Conservation (phyloP, 768 basidiomycete genomes). For the Hygrocybe punicea region DNA sequence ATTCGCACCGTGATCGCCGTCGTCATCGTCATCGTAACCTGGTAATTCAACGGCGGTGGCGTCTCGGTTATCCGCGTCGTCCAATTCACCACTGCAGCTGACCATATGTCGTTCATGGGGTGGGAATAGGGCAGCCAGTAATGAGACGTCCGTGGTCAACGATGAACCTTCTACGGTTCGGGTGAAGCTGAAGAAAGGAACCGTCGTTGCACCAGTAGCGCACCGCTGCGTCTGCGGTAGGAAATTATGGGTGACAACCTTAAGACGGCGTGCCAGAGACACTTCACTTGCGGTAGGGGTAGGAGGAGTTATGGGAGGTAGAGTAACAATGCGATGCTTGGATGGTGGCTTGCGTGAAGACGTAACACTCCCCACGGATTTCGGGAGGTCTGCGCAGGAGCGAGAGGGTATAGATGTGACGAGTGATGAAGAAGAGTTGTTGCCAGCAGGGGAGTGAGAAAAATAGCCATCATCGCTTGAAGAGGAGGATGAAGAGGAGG, state of each 20-base stretch:
- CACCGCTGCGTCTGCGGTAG: conserved; percentile 10
- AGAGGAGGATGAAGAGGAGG: conserved; percentile 26
- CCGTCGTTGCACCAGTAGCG: conserved; percentile 20
- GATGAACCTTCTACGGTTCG: conserved; percentile 74
- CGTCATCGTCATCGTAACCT: conserved; percentile 40
- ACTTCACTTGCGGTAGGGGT: conserved; percentile 17
- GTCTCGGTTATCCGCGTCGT: conserved; percentile 47
- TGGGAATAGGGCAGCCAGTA: conserved; percentile 69
- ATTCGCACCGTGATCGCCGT: conserved; percentile 30
- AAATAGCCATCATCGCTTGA: conserved; percentile 57
- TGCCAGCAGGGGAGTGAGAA: conserved; percentile 52
- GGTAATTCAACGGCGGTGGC: conserved; percentile 27
- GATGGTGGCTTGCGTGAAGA: conserved; percentile 34
- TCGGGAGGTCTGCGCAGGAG: conserved; percentile 43
- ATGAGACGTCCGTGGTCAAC: conserved; percentile 64
- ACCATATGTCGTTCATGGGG: conserved; percentile 70
- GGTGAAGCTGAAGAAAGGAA: conserved; percentile 81
- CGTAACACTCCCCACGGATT: conserved; percentile 22
- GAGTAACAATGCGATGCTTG: conserved; percentile 36
- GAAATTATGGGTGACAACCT: background rate
- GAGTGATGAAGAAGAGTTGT: conserved; percentile 33
- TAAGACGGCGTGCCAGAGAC: background rate
- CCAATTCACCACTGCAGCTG: conserved; percentile 67
- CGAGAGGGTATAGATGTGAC: conserved; percentile 37
- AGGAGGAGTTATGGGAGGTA: conserved; percentile 26